Evolutionary conservation across 2,329 filamentous ascomycete genomes (phyloP).

Genomic region (Fonsecaea multimorphosa): DNA sequence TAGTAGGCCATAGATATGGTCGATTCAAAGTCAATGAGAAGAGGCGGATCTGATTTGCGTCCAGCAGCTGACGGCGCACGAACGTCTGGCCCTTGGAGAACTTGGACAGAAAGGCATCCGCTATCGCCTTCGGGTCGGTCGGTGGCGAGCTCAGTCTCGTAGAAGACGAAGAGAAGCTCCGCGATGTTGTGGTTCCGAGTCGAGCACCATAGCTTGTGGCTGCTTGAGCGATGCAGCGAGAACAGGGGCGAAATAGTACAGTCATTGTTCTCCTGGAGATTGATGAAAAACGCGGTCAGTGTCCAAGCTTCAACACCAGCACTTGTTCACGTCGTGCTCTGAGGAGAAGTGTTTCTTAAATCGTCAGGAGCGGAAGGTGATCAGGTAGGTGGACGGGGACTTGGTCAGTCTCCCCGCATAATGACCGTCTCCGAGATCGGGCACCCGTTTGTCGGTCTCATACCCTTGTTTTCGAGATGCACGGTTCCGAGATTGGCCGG

Average conservation of each 20-base stretch:
- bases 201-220: neutral
- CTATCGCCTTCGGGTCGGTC: conserved; percentile 32
- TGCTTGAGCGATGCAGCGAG: conserved; percentile 1
- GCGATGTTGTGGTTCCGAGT: conserved; percentile 10
- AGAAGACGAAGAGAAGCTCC: conserved; percentile 25
- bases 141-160: conserved; percentile 4
- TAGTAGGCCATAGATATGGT: conserved; percentile 49
- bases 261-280: conserved; percentile 2
- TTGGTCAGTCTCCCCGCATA: conserved; percentile 23
- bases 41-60: conserved; percentile 68
- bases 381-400: neutral
- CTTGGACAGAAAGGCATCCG: conserved; percentile 48
- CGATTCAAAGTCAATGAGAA: conserved; percentile 65
- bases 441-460: conserved; percentile 11
- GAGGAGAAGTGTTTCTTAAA: neutral
- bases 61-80: conserved; percentile 59
- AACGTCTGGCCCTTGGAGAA: conserved; percentile 52
- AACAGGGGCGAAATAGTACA: conserved; percentile 10
- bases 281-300: neutral
- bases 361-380: neutral
- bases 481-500: conserved; percentile 26
- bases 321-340: neutral
- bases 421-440: conserved; percentile 31
- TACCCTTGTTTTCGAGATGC: conserved; percentile 29
- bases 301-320: neutral